Base-by-base conservation (phyloP, 371 early-diverging fungal species). In the Encephalitozoon hellem region DNA sequence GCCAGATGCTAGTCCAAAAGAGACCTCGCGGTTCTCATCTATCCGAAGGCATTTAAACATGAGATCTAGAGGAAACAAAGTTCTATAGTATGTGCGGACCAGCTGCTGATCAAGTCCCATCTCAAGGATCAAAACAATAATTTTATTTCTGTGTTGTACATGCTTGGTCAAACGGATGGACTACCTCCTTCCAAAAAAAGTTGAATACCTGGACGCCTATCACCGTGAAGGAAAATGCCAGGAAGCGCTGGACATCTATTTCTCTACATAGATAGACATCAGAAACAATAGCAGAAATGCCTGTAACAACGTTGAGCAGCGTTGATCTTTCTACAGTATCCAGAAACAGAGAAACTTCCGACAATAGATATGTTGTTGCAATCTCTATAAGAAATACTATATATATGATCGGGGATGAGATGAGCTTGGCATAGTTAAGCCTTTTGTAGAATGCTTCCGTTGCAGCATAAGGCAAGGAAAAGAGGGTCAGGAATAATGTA, bases 1-100 rank as follows among this genome's bases (percentile, higher is more conserved):
- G 21, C 91, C 93, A 69, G 76, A 87, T 72, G 65, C 83, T 21
- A 93, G 85, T 0, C 90, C 90, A 80, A 95, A 95, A 81, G 92
- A 91, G 83, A 96, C 91, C 86, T 98, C 97, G 72, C 97, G 38
- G 21, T 47, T 45, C 18, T 69, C 47, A n/a, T 54, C 64, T 25
- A 82, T 78, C 25, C 75, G 23, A n/a, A 84, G 72, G 64, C 77
- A 76, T 30, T 45, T 45, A 39, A 67, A 78, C 8, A 84, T 51
- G 9, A 39, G 45, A 28, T 76, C 64, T 18, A 64, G n/a, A 9
- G 84, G 84, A 76, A 82, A 82, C 6, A 80, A 15, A 15, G 67
- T 41, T 53, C 54, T 51, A 68, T 84, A 84, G 72, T 84, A 84
- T 4, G 32, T 43, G 39, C 26, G 41, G 21, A 43, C 18, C 34